Base-by-base conservation (phyloP, 768 basidiomycete genomes). In the Lactifluus subvellereus region DNA sequence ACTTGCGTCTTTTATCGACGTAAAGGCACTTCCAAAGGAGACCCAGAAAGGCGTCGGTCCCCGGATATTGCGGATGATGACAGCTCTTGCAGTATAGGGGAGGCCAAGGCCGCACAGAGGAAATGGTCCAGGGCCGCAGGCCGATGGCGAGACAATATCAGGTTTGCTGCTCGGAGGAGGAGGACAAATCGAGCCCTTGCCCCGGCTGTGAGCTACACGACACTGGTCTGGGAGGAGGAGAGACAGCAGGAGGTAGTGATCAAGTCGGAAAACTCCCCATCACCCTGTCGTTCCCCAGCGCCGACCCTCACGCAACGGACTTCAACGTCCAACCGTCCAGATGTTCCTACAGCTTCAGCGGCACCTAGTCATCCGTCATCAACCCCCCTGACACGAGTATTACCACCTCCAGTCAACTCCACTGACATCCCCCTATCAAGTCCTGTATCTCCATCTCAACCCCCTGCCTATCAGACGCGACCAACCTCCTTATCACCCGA, bases 101-200 rank as follows among this genome's bases (percentile, higher is more conserved):
- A 84, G 52, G 71, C 73, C 8, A 81, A 77, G 57, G 70, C 71
- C 5, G 82, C 82, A 64, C 81, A 85, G 71, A 83, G 81, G 67
- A 68, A 85, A 53, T 89, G 87, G 87, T 78, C 80, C 0, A 79
- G 75, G 62, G 87, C 88, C 2, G 84, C 82, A 1, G 84, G 83
- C 8, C 80, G 86, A 49, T 91, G 89, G 89, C 84, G 78, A 66
- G 82, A 81, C 3, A 84, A 85, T 57, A 79, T 82, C 10, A 82
- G 83, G 32, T 77, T 82, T 60, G 75, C 82, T n/a, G 82, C 83
- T 8, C 81, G 87, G 42, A 82, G 84, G 54, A 78, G 89, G 60
- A 74, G 81, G 62, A 78, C 60, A 30, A 71, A 70, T 43, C 70
- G 68, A 14, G 33, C 52, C 50, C 32, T 61, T 3, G 35, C 65